These are phyloP conservation scores for Murraya koenigii DNA, from an alignment of 345 rosid genomes.

Conservation along the genomic window DNA sequence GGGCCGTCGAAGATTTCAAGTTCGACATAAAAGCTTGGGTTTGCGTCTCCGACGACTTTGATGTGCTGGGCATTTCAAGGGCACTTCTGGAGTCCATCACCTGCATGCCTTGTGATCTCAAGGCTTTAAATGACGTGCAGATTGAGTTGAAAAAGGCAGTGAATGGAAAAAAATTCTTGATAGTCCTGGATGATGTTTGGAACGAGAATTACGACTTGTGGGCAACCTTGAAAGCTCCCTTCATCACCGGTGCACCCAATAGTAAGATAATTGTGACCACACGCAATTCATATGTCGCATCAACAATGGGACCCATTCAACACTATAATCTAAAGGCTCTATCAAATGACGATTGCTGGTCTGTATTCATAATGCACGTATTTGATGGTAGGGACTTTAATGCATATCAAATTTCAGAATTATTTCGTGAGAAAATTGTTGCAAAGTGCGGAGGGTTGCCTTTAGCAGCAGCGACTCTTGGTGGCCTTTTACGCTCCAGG, in stretches of 20 bases:
- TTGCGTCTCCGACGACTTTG: not conserved
- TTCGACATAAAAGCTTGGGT: not conserved
- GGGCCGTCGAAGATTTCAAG: not conserved
- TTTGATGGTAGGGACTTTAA: not conserved
- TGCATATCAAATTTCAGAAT: not conserved
- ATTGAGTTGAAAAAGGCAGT: not conserved
- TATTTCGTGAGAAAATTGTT: not conserved
- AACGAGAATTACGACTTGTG: not conserved
- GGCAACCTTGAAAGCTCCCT: not conserved
- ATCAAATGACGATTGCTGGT: constrained; percentile 14
- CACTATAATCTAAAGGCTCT: not conserved
- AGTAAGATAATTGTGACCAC: not conserved
- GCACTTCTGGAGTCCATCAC: not conserved
- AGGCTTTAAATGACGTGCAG: not conserved
- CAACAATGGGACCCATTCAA: not conserved
- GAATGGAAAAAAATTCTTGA: not conserved
- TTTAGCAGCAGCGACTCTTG: constrained; percentile 20
- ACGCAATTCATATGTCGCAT: not conserved
- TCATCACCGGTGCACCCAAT: not conserved
- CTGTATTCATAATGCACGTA: not conserved
- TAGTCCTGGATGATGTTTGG: not conserved
- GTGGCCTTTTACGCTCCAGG: constrained; percentile 15
- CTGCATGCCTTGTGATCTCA: not conserved
- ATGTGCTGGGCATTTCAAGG: not conserved
- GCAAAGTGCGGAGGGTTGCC: constrained; percentile 22